Percentiles rank a stretch among this genome's conserved stretches.
Evolutionary conservation across 2,329 filamentous ascomycete species (phyloP).

Genomic region (Alternaria consortialis): DNA sequence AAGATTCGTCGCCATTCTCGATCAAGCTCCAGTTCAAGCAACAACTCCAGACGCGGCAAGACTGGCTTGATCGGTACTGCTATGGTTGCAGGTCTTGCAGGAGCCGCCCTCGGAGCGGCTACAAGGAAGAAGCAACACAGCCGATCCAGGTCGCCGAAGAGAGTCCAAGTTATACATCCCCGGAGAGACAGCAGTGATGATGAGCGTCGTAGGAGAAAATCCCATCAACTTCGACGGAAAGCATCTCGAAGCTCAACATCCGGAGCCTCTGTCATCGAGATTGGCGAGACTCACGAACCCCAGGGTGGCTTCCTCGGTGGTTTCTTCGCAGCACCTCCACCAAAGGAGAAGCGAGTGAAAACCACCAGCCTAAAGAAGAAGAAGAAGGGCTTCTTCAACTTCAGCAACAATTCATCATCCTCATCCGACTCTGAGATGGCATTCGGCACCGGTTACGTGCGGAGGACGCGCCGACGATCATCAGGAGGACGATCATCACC

Average conservation of each 20-base stretch:
- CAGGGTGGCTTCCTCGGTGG: constrained; percentile 59
- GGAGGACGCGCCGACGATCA: constrained; percentile 30
- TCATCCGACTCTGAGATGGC: constrained; percentile 58
- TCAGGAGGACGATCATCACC: constrained; percentile 32
- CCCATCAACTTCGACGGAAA: constrained; percentile 40
- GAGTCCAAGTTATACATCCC: constrained; percentile 36
- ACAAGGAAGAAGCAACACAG: constrained; percentile 44
- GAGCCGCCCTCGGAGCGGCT: constrained; percentile 49
- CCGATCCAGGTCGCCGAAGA: constrained; percentile 49
- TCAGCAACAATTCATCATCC: constrained; percentile 57
- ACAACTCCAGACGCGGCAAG: constrained; percentile 45
- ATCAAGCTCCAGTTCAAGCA: constrained; percentile 56
- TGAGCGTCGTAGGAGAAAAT: constrained; percentile 38
- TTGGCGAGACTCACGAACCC: constrained; percentile 65
- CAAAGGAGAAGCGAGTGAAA: constrained; percentile 43
- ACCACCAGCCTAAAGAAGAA: constrained; percentile 46
- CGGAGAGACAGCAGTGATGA: constrained; percentile 43
- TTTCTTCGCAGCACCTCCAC: constrained; percentile 65
- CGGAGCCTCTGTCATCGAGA: constrained; percentile 70
- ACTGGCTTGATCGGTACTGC: constrained; percentile 49
- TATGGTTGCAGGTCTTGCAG: constrained; percentile 51
- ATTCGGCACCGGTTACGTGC: constrained; percentile 54
- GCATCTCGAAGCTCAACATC: constrained; percentile 48
- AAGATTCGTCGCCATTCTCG: constrained; percentile 43
- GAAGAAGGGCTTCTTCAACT: constrained; percentile 59